Percentiles rank a stretch among this genome's conserved stretches.
Conservation (phyloP, 1,284 basidiomycete genomes). For the Agroathelia rolfsii region DNA sequence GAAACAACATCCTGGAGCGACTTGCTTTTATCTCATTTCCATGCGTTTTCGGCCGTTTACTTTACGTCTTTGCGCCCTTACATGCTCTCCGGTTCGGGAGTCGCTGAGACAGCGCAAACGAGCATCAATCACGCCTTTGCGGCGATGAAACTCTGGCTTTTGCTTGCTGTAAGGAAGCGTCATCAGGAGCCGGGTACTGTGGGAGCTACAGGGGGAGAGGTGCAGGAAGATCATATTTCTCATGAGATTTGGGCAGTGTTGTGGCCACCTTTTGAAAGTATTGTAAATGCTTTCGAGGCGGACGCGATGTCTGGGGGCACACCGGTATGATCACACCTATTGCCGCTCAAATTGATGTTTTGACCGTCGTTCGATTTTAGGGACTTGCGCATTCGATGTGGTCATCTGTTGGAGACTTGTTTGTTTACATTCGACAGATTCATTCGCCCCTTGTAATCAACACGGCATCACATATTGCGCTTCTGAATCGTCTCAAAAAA, state of each 20-base stretch:
- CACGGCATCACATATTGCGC: conserved; percentile 35
- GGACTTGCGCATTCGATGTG: conserved; percentile 44
- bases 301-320: conserved; percentile 35
- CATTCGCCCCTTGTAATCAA: conserved; percentile 46
- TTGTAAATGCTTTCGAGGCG: conserved; percentile 38
- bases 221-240: conserved; percentile 26
- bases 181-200: conserved; percentile 16
- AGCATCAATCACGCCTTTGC: conserved; percentile 61
- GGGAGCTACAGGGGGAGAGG: conserved; percentile 10
- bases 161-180: conserved; percentile 39
- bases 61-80: conserved; percentile 32
- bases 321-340: conserved; percentile 31
- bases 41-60: conserved; percentile 37
- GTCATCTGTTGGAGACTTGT: conserved; percentile 53
- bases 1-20: conserved; percentile 27
- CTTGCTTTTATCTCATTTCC: conserved; percentile 38
- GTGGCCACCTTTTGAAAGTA: conserved; percentile 56
- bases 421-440: conserved; percentile 50
- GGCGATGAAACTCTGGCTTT: conserved; percentile 58
- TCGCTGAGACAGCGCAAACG: conserved; percentile 32
- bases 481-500: conserved; percentile 37
- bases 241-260: conserved; percentile 59
- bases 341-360: background rate
- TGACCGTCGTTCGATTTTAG: conserved; percentile 22
- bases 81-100: conserved; percentile 22